Conservation (phyloP, 148 eudicot species). For the Polygonum maritimum region DNA sequence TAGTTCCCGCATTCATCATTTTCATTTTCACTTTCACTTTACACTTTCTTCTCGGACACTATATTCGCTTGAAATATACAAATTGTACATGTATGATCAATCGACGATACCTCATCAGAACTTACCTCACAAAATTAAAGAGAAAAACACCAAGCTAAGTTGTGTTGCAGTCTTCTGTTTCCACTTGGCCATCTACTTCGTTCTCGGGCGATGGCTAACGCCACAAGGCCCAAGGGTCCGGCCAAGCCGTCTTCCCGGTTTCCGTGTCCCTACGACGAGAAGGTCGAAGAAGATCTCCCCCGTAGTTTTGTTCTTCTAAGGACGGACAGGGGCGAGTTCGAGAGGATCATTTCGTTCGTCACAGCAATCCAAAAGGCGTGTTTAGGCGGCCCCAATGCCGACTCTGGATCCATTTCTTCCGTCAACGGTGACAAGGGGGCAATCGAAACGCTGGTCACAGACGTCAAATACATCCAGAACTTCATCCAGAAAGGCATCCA, state of each 20-base stretch:
- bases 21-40: not conserved
- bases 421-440: not conserved
- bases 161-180: not conserved
- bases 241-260: not conserved
- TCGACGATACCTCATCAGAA: too few relatives aligned
- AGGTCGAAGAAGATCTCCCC: not conserved
- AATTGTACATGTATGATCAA: too few relatives aligned
- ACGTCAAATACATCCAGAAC: not conserved
- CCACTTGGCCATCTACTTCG: not conserved
- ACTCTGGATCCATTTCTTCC: too few relatives aligned
- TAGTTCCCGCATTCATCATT: too few relatives aligned
- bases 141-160: too few relatives aligned
- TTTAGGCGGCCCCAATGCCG: too few relatives aligned
- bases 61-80: not conserved
- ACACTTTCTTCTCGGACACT: not conserved
- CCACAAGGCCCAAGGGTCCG: not conserved
- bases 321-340: not conserved
- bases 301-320: not conserved
- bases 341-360: not conserved
- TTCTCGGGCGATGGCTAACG: not conserved
- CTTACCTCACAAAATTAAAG: too few relatives aligned
- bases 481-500: too few relatives aligned
- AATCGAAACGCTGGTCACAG: conserved; percentile 1
- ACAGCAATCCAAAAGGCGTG: not conserved
- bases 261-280: not conserved